phyloP scores from a whole-genome alignment of 768 basidiomycete genomes.

The Rhodosporidiobolus sp. region DNA sequence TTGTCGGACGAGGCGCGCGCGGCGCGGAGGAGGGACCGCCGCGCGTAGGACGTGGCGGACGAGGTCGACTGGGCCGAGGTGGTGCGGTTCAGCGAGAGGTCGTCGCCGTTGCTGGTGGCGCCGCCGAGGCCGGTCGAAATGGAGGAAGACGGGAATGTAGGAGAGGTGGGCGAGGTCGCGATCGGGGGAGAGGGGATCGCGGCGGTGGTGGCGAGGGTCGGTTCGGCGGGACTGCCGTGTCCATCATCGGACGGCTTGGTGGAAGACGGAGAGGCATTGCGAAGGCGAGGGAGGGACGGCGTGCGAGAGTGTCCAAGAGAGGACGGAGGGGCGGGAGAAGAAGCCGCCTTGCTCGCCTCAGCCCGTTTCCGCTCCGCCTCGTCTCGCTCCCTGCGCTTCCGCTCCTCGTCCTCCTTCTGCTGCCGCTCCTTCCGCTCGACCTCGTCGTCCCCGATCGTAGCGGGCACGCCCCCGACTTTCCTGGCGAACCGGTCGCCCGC shows the following conservation, averaged over 20 bases:
- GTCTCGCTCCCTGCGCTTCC: no score
- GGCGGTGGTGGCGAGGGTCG: not conserved
- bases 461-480: not conserved
- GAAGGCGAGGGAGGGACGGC: slow-evolving; percentile 21
- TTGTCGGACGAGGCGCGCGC: slow-evolving; percentile 18
- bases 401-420: not conserved
- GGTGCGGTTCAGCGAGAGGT: slow-evolving; percentile 8
- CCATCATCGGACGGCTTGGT: slow-evolving; percentile 21
- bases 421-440: not conserved
- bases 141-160: not conserved
- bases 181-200: not conserved
- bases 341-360: not conserved
- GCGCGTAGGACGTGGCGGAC: slow-evolving; percentile 22
- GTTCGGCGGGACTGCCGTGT: not conserved
- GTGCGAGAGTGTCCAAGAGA: not conserved
- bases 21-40: slow-evolving; percentile 30
- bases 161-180: not conserved
- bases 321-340: slow-evolving; percentile 12
- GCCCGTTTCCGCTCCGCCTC: no score
- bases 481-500: slow-evolving; percentile 9
- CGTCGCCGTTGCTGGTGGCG: not conserved
- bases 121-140: not conserved
- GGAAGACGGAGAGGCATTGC: slow-evolving; percentile 28
- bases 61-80: not conserved
- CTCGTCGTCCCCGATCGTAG: not conserved